These are phyloP conservation scores for Aureobasidium namibiae DNA, from an alignment of 2,329 filamentous ascomycete genomes.

Conservation along the genomic window DNA sequence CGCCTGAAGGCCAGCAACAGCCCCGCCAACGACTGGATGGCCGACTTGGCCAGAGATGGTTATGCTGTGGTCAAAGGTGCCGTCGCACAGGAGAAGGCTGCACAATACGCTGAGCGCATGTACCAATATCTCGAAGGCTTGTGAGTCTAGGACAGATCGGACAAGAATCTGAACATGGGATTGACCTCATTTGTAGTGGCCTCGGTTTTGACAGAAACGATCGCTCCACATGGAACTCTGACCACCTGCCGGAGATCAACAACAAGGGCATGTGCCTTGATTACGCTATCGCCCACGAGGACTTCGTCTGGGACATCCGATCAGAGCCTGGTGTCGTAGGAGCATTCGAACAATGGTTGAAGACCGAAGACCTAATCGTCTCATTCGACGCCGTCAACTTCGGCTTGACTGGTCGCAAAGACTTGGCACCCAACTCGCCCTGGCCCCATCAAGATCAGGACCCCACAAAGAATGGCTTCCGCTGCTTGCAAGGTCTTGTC, in stretches of 20 bases:
- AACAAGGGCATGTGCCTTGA: slow-evolving; percentile 24
- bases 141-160: neutral
- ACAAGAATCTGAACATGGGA: neutral
- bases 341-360: slow-evolving; percentile 29
- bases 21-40: neutral
- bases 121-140: slow-evolving; percentile 27
- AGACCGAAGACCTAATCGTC: slow-evolving; percentile 29
- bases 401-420: slow-evolving; percentile 28
- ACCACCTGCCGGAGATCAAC: slow-evolving; percentile 31
- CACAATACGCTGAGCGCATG: slow-evolving; percentile 27
- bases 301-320: slow-evolving; percentile 34
- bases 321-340: slow-evolving; percentile 32
- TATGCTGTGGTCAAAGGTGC: slow-evolving; percentile 40
- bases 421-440: slow-evolving; percentile 19
- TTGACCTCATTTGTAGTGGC: neutral
- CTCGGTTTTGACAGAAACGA: slow-evolving; percentile 21
- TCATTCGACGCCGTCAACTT: slow-evolving; percentile 34
- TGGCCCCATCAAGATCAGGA: slow-evolving; percentile 36
- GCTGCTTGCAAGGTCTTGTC: slow-evolving; percentile 45
- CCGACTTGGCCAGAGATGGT: slow-evolving; percentile 26
- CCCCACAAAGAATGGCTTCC: slow-evolving; percentile 38
- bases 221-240: slow-evolving; percentile 28
- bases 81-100: slow-evolving; percentile 35
- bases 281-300: slow-evolving; percentile 32
- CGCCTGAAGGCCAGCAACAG: neutral